Conservation (phyloP, 345 rosid species). For the Toxicodendron radicans region DNA sequence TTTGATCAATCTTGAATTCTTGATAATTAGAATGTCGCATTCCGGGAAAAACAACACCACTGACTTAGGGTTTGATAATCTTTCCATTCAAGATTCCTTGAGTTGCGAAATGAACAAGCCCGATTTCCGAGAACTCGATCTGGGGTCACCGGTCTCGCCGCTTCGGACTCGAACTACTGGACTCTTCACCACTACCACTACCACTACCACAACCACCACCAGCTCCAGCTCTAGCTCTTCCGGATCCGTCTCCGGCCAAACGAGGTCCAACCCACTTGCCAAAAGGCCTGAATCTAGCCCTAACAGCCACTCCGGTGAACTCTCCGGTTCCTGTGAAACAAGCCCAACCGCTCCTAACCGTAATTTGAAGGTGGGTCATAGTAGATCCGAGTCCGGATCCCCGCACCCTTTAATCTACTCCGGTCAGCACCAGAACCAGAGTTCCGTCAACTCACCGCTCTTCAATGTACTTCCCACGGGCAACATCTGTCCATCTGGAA, state of each 20-base stretch:
- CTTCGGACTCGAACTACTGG: slow-evolving; percentile 53
- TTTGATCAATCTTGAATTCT: background rate
- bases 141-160: slow-evolving; percentile 92
- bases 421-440: slow-evolving; percentile 37
- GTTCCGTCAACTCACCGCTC: slow-evolving; percentile 53
- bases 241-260: slow-evolving; percentile 72
- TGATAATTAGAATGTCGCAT: slow-evolving; percentile 47
- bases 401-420: slow-evolving; percentile 45
- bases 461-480: slow-evolving; percentile 71
- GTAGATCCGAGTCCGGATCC: slow-evolving; percentile 49
- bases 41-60: slow-evolving; percentile 42
- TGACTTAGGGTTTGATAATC: slow-evolving; percentile 36
- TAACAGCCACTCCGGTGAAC: slow-evolving; percentile 61
- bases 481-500: slow-evolving; percentile 83
- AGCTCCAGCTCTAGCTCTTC: slow-evolving; percentile 79
- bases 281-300: slow-evolving; percentile 48
- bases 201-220: slow-evolving; percentile 42
- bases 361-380: slow-evolving; percentile 33
- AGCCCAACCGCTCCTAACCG: slow-evolving; percentile 48
- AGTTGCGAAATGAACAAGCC: slow-evolving; percentile 68
- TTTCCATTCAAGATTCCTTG: slow-evolving; percentile 51
- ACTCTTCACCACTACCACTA: slow-evolving; percentile 21
- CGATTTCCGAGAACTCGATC: slow-evolving; percentile 73
- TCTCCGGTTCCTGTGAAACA: slow-evolving; percentile 48
- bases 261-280: slow-evolving; percentile 27